These are phyloP conservation scores for Rostrohypoxylon terebratum DNA, from an alignment of 495 filamentous ascomycete genomes.

Conservation along the genomic window DNA sequence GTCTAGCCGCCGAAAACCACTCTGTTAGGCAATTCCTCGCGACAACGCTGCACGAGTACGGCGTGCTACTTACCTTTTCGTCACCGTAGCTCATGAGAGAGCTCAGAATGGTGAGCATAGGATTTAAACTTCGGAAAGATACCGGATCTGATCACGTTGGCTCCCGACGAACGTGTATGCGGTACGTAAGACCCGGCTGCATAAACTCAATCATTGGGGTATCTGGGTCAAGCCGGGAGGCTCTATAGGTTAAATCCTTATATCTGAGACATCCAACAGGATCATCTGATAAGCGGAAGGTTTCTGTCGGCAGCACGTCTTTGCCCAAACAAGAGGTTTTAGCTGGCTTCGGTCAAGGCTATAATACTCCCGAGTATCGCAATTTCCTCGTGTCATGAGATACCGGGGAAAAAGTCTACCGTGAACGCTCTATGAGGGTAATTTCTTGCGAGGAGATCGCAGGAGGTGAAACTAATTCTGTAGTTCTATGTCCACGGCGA, in stretches of 20 bases:
- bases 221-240: background rate
- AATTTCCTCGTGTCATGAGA: background rate
- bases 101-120: background rate
- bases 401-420: background rate
- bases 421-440: background rate
- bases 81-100: background rate
- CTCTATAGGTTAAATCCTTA: background rate
- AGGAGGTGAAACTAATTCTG: background rate
- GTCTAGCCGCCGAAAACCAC: background rate
- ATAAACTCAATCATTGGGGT: background rate
- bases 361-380: background rate
- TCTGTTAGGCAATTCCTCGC: background rate
- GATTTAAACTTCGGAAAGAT: background rate
- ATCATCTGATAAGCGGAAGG: background rate
- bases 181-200: background rate
- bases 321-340: background rate
- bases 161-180: background rate
- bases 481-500: background rate
- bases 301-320: background rate
- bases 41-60: background rate
- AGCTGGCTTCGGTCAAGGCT: background rate
- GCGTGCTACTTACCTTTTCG: background rate
- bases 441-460: background rate
- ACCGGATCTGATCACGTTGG: background rate
- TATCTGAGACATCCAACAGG: background rate